Base-by-base conservation (phyloP, 371 early-diverging fungal genomes). In the Zychaea mexicana region DNA sequence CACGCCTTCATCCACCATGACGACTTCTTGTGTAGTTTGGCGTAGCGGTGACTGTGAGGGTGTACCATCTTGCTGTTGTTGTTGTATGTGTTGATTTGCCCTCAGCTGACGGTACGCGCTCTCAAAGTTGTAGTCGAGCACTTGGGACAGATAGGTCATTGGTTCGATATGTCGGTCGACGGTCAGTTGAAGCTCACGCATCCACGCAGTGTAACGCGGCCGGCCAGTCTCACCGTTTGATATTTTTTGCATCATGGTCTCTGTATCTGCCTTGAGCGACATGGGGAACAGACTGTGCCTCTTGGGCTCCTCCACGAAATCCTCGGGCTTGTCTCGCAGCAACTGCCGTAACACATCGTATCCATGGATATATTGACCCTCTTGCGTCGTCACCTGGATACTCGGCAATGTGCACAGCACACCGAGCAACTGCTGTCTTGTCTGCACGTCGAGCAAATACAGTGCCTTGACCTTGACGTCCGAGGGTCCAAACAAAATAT, bases 1-100 rank as follows among this genome's bases (percentile, higher is more conserved):
- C 1, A 82, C 83, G 4, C 83, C 83, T 65, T 82, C 83, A 59
- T 82, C 83, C 27, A 77, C 77, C 83, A 82, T 82, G 19, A 82
- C 80, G 1, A 57, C 15, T 60, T 57, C 10, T 60, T 28, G 17
- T 42, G 49, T 30, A 58, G 12, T 24, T 1, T 1, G 32, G 32
- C n/a, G n/a, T n/a, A n/a, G n/a, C n/a, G n/a, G n/a, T n/a, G n/a
- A n/a, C n/a, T n/a, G n/a, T 30, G 38, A 27, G 2, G 52, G 27
- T 57, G 15, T 45, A 7, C 61, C 46, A 19, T 13, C 47, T 13
- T 32, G 28, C 0, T 39, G 19, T 5, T 62, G 53, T 9, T 46
- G 27, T 55, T 60, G 63, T 27, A 58, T 56, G 5, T 36, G 53
- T 12, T 61, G 65, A 17, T 70, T 71, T 46, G 66, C 67, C 27